Evolutionary conservation across 208 protist genomes (phyloP), one percentile per base, ranked within the genome.

Genomic region (Herpetomonas samuelpessoai): DNA sequence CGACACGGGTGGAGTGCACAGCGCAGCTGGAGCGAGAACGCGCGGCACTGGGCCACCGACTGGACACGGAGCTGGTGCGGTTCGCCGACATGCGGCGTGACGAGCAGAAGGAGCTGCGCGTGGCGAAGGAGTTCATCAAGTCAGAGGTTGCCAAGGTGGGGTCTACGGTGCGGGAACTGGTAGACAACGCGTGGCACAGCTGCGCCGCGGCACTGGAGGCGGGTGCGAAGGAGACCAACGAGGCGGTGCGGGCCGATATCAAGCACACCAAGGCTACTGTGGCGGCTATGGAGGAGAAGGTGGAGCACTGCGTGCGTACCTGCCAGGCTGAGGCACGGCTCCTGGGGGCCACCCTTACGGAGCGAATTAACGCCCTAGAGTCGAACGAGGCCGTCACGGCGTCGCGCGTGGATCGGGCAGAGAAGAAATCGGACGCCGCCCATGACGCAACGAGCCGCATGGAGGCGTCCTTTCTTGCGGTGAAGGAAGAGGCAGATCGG

Each of bases 281-380:
- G 51, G 59, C 61, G 14, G 57, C 41, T n/a, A 62, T 84, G 58
- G 71, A 91, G 22, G 74, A 68, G 10, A 68, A 71, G 44, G 70
- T 91, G 38, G 59, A 73, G n/a, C 64, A 79, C 58, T 78, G 73
- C 57, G 51, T 74, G 53, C 73, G 68, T 10, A 77, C 64, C 28
- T 73, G 68, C 38, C 80, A 86, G 67, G 62, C 75, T 10, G 83
- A 91, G 61, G 39, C 72, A 53, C 75, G 81, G 2, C 25, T 83
- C 51, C 68, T 81, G 31, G 78, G 60, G 10, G 68, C 66, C 0
- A 39, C 76, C 0, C 57, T 84, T 16, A 69, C 68, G 65, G 83
- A 91, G 63, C 75, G 82, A 12, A 56, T 94, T n/a, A 57, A 70
- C n/a, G 67, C 79, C 50, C 53, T 91, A n/a, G 87, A 94, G 65